Base-by-base conservation (phyloP, 371 early-diverging fungal species). In the Mortierella sp. region DNA sequence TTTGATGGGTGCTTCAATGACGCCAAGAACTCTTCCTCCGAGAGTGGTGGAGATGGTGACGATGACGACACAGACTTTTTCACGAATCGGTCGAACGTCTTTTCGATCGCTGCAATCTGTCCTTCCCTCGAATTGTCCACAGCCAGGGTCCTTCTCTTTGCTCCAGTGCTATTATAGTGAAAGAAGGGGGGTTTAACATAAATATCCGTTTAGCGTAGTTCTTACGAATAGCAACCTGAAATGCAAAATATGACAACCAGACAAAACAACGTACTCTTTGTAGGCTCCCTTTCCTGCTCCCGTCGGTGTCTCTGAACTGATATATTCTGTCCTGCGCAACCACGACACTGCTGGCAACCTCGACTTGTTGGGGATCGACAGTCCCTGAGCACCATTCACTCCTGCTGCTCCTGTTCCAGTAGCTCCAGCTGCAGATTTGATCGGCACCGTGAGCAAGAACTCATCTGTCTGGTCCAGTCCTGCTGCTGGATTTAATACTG, bases 1-100 rank as follows among this genome's bases (percentile, higher is more conserved):
- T 91, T 90, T 23, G 87, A 87, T 0, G 95, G 95, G 64, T 96
- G 97, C 53, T 72, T 80, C 43, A 94, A 60, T 19, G 69, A 70
- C 8, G 76, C 65, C 57, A 91, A 61, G 37, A 81, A 64, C 27
- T 80, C 63, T 19, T 78, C 60, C 31, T 84, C 82, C 11, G 85
- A 85, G 42, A 55, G 19, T 23, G 58, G n/a, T 14, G 44, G 39
- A 19, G 48, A 26, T 34, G 41, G 19, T 17, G 42, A 8, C 15
- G 54, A 43, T 42, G 59, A 60, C 42, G 49, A 42, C 17, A 32
- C 50, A 26, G 63, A 43, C 42, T 43, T 55, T 34, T 53, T 70
- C 54, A 55, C 49, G 56, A 73, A 67, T 2, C 63, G 80, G 2
- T 84, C 81, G 78, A 96, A 94, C n/a, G 93, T 90, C 37, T 84